These are phyloP conservation scores for Alternaria triticimaculans DNA, from an alignment of 2,329 filamentous ascomycete species.

Conservation along the genomic window DNA sequence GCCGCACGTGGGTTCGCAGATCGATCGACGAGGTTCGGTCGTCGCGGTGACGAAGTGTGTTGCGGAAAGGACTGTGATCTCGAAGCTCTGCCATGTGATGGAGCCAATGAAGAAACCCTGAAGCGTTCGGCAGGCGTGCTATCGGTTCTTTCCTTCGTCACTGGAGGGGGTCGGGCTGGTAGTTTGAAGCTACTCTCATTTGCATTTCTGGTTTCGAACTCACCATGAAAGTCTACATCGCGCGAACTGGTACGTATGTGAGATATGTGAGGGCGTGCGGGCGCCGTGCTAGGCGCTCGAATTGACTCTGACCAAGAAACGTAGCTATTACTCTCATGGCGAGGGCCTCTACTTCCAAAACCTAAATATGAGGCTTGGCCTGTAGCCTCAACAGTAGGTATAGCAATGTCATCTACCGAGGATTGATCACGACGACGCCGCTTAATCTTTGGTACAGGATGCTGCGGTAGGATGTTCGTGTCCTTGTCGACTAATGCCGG, in stretches of 20 bases:
- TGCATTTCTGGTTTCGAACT: not conserved
- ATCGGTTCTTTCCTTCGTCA: slow-evolving; percentile 10
- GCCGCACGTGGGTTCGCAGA: slow-evolving; percentile 6
- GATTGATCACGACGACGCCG: slow-evolving; percentile 17
- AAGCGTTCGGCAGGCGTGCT: slow-evolving; percentile 16
- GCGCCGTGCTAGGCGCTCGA: slow-evolving; percentile 24
- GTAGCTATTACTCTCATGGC: slow-evolving; percentile 42
- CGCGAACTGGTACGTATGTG: slow-evolving; percentile 7
- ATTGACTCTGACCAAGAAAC: slow-evolving; percentile 54
- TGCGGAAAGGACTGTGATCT: slow-evolving; percentile 35
- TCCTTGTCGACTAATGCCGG: slow-evolving; percentile 34
- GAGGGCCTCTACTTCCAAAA: slow-evolving; percentile 45
- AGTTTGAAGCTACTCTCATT: slow-evolving; percentile 11
- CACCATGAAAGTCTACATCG: not conserved
- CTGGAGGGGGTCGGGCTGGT: slow-evolving; percentile 6
- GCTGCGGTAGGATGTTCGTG: slow-evolving; percentile 19
- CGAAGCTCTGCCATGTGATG: slow-evolving; percentile 19
- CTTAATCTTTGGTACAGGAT: slow-evolving; percentile 4
- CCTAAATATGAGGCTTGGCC: slow-evolving; percentile 46
- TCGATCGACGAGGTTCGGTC: slow-evolving; percentile 20
- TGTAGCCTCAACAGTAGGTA: slow-evolving; percentile 42
- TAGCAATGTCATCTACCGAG: slow-evolving; percentile 21
- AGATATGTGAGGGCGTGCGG: slow-evolving; percentile 6
- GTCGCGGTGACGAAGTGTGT: slow-evolving; percentile 26
- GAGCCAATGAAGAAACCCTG: slow-evolving; percentile 25